Conservation (phyloP, 306 rosid species). For the Citrullus mucosospermus region DNA sequence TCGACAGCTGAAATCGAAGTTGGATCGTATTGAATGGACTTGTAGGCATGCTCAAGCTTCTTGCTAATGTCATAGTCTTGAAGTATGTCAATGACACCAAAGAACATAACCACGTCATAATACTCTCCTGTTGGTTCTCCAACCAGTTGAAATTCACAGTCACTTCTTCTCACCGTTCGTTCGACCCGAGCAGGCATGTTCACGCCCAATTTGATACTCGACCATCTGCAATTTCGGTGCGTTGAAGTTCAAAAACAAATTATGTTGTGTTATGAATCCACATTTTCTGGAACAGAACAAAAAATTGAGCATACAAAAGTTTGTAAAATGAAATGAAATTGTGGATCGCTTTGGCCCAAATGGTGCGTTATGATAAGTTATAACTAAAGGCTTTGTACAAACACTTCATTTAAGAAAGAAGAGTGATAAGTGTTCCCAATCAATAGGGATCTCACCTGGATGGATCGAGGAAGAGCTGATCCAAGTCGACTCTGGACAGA, state of each 20-base stretch:
- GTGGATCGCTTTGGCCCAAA: background rate
- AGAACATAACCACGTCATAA: constrained; percentile 58
- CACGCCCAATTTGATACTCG: constrained; percentile 42
- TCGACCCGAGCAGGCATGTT: constrained; percentile 76
- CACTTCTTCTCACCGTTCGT: constrained; percentile 54
- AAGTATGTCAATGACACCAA: constrained; percentile 87
- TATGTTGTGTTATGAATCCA: background rate
- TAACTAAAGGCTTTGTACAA: background rate
- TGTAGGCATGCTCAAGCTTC: constrained; percentile 97
- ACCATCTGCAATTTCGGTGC: constrained; percentile 40
- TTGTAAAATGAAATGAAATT: background rate
- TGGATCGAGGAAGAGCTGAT: constrained; percentile 55
- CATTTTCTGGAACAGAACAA: background rate
- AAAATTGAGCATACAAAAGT: background rate
- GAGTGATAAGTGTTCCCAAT: background rate
- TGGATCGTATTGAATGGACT: constrained; percentile 82
- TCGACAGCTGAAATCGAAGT: constrained; percentile 91
- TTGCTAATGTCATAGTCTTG: constrained; percentile 97
- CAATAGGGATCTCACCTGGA: constrained; percentile 39
- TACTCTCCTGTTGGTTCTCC: constrained; percentile 80
- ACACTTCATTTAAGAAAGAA: background rate
- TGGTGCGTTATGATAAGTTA: background rate
- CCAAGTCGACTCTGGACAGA: constrained; percentile 35
- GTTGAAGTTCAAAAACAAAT: background rate
- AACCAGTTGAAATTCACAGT: constrained; percentile 41